Evolutionary conservation across 225 moss, liverwort and hornwort genomes (phyloP).

Genomic region (Antitrichia curtipendula): DNA sequence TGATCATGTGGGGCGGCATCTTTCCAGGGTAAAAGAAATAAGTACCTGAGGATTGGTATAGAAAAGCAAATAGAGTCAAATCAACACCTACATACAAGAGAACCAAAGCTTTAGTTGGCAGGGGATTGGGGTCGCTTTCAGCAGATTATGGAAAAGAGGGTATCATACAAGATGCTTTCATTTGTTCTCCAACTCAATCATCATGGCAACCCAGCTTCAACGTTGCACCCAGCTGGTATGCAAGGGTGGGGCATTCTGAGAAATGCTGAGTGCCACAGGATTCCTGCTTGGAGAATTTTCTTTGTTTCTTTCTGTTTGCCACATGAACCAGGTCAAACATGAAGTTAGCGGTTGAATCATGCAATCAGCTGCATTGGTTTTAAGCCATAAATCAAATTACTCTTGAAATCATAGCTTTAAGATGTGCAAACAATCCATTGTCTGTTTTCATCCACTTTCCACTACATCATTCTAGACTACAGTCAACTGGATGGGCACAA

Average conservation of each 20-base stretch:
- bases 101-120: neutral
- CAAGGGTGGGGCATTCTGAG: neutral
- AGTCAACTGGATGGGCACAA: neutral
- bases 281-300: neutral
- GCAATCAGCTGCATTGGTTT: neutral
- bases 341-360: neutral
- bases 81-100: neutral
- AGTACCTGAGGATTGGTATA: neutral
- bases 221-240: neutral
- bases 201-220: neutral
- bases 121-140: neutral
- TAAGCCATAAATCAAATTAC: neutral
- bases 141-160: neutral
- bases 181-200: neutral
- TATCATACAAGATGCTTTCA: neutral
- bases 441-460: neutral
- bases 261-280: neutral
- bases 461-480: too few relatives aligned
- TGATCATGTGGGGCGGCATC: rapidly evolving
- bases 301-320: neutral
- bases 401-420: neutral
- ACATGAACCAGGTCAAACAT: neutral
- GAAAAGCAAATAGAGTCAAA: neutral
- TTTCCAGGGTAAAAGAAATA: neutral
- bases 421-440: neutral